These are phyloP conservation scores for Laguncularia racemosa DNA, from an alignment of 345 rosid genomes.

Conservation along the genomic window DNA sequence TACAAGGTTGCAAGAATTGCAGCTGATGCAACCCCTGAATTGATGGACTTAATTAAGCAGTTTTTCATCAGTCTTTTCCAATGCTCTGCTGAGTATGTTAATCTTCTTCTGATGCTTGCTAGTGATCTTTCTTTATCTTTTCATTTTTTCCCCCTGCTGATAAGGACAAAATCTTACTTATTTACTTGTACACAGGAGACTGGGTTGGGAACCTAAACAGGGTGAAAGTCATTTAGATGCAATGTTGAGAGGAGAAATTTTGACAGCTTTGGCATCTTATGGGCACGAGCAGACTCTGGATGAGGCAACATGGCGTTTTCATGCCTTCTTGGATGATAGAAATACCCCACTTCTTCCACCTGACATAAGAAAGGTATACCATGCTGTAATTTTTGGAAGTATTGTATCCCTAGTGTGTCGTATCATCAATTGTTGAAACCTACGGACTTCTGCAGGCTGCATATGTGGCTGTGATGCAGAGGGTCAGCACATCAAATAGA, in stretches of 20 bases:
- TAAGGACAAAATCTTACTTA: background rate
- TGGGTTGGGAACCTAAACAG: conserved; percentile 83
- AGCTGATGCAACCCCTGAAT: conserved; percentile 64
- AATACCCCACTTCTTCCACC: conserved; percentile 78
- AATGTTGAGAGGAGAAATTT: conserved; percentile 89
- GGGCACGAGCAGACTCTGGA: conserved; percentile 64
- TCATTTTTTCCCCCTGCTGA: background rate
- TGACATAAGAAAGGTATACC: conserved; percentile 66
- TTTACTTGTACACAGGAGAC: conserved; percentile 43
- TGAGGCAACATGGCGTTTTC: conserved; percentile 65
- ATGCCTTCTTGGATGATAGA: conserved; percentile 71
- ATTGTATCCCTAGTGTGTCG: conserved; percentile 2
- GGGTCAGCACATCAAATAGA: conserved; percentile 49
- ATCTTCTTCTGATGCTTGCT: background rate
- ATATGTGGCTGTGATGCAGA: conserved; percentile 82
- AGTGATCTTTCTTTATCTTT: background rate
- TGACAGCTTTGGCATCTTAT: conserved; percentile 64
- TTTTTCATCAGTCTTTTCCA: conserved; percentile 59
- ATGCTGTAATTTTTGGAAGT: background rate
- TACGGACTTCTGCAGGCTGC: conserved; percentile 55
- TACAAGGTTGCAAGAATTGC: conserved; percentile 61
- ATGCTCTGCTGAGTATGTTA: conserved; percentile 63
- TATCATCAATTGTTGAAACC: background rate
- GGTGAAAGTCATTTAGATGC: conserved; percentile 92
- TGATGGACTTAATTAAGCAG: conserved; percentile 41